Conservation (phyloP, 2,329 filamentous ascomycete species). For the Penicillium corylophilum region DNA sequence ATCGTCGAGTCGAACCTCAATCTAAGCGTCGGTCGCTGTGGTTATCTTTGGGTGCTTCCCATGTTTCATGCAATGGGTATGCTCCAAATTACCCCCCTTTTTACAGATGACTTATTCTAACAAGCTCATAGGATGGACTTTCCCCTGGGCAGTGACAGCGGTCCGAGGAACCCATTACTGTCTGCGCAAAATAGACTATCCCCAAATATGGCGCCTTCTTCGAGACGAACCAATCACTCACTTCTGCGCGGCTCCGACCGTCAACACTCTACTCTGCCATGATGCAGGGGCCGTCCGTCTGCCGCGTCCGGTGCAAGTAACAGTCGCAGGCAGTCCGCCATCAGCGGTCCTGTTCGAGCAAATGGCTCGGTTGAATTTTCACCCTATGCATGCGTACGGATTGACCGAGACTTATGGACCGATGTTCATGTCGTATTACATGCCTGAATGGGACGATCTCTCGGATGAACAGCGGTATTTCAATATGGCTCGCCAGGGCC, state of each 20-base stretch:
- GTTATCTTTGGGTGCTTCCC: conserved; percentile 87
- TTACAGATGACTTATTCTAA: background rate
- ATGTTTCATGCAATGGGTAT: conserved; percentile 70
- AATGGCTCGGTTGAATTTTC: conserved; percentile 83
- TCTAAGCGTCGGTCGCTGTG: conserved; percentile 64
- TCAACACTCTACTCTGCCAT: conserved; percentile 89
- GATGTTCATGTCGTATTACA: conserved; percentile 87
- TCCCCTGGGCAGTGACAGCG: conserved; percentile 89
- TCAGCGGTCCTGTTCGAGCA: conserved; percentile 87
- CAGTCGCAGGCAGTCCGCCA: conserved; percentile 88
- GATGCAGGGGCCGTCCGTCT: conserved; percentile 71
- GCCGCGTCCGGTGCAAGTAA: conserved; percentile 72
- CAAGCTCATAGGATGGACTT: conserved; percentile 64
- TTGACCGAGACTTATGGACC: conserved; percentile 87
- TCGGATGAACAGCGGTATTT: conserved; percentile 74
- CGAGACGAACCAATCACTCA: conserved; percentile 87
- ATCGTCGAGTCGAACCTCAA: conserved; percentile 87
- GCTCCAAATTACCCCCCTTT: conserved; percentile 15
- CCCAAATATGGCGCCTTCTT: conserved; percentile 83
- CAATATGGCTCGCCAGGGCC: conserved; percentile 90
- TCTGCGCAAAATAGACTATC: conserved; percentile 93
- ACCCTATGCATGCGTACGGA: conserved; percentile 92
- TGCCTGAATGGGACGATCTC: conserved; percentile 80
- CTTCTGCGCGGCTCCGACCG: conserved; percentile 93
- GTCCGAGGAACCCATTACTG: conserved; percentile 92